Base-by-base conservation (phyloP, 768 basidiomycete species). In the Rhodotorula graminis region DNA sequence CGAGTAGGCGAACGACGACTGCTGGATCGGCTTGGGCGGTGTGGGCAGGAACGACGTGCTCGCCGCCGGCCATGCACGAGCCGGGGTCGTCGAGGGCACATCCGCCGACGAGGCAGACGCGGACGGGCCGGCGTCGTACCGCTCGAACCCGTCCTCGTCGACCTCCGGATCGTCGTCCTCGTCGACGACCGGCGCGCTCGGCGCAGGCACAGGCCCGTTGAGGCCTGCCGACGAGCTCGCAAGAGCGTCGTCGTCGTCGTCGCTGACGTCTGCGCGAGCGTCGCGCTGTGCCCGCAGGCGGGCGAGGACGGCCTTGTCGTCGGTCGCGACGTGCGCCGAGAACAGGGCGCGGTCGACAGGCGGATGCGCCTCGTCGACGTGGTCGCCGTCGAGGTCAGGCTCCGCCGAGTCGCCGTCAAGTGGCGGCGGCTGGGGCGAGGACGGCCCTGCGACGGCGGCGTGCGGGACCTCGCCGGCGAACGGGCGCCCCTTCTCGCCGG, bases 111-210 rank as follows among this genome's bases (percentile, higher is more conserved):
- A 5, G 23, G 40, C 42, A 0, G 55, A 1, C 27, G n/a, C 0
- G n/a, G 40, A 33, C 1, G n/a, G 12, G 1, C 14, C 25, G 29
- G 12, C 50, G 3, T 55, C 47, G 37, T 64, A 33, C 7, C 65
- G 57, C 33, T 74, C 70, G 60, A 74, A 74, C 11, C 73, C 73
- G 27, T 74, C 73, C 37, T 65, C 69, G 16, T 74, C 73, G 37
- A 71, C 40, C 37, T 37, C 37, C 5, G 37, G 37, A 9, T 70
- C 69, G 0, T 40, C 65, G 7, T 67, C 73, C 8, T 62, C 64
- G n/a, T 42, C 52, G 10, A 31, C 16, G 4, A 58, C 52, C 11
- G 73, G 69, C 12, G 73, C 73, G 52, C 64, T 71, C 59, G 69
- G 59, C 19, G 6, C 16, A 0, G 57, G 59, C 12, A 21, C 16